Evolutionary conservation across 768 basidiomycete genomes (phyloP).

Genomic region (Kwoniella newhampshirensis): DNA sequence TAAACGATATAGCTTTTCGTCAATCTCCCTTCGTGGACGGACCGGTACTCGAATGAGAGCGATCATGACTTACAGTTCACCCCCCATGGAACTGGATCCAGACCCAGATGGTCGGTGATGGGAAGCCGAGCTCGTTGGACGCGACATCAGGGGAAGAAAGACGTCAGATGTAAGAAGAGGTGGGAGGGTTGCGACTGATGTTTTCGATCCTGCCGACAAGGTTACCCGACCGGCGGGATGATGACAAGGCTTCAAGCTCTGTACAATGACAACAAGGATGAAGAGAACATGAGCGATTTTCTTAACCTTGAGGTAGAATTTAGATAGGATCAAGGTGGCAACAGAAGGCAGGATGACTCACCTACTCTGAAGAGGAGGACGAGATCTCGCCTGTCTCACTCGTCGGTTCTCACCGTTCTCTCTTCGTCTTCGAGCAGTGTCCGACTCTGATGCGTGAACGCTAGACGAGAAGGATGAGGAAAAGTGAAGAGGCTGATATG

Average conservation of each 20-base stretch:
- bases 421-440: neutral
- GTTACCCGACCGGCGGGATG: constrained; percentile 20
- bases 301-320: neutral
- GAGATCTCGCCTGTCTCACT: neutral
- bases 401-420: too few relatives aligned
- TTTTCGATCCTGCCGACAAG: constrained; percentile 17
- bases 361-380: neutral
- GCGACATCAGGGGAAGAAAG: constrained; percentile 7
- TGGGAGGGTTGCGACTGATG: constrained; percentile 10
- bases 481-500: neutral
- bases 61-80: constrained; percentile 20
- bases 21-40: too few relatives aligned
- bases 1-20: neutral
- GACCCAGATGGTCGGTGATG: constrained; percentile 11
- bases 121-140: constrained; percentile 12
- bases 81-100: constrained; percentile 15
- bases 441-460: neutral
- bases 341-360: constrained; percentile 1
- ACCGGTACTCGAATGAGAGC: too few relatives aligned
- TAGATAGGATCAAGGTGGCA: neutral
- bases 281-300: too few relatives aligned
- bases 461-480: neutral
- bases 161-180: neutral
- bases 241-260: constrained; percentile 1
- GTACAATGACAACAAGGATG: too few relatives aligned